Evolutionary conservation across 495 filamentous ascomycete genomes (phyloP), one percentile per base, ranked within the genome.

Genomic region (Talaromyces proteolyticus): DNA sequence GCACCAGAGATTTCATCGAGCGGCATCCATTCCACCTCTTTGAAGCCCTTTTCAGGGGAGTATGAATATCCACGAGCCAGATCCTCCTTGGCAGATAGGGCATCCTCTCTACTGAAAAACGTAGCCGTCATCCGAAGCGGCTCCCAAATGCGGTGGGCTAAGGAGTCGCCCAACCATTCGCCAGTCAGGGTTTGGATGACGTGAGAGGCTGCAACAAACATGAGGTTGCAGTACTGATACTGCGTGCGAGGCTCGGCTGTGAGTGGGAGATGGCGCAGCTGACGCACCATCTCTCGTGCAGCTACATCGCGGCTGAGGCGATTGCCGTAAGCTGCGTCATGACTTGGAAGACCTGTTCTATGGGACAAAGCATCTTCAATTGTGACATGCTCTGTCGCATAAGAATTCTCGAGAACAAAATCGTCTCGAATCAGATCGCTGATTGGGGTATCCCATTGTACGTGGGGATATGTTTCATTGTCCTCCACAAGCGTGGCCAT

Each of bases 361-460:
- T 79, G 77, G 22, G 71, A 76, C 16, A 76, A 61, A 20, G 67
- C 66, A 58, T 79, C 77, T 49, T 80, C 73, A 40, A 80, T 57
- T 10, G 72, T 80, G 16, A 72, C 55, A 51, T 76, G 70, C 1
- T 50, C 44, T 8, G 70, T 74, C 0, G 62, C 56, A 50, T 66
- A 72, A 4, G 58, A 57, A 17, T 68, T 64, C 1, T 59, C 48
- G 22, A 81, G 60, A 25, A 75, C 66, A 50, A 82, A 81, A 54
- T 80, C 74, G 0, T 64, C 70, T 3, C 61, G 64, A 42, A 81
- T 69, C 0, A 81, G 52, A 18, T 65, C 50, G 24, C 59, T 50
- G 24, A 82, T 58, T n/a, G 73, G 75, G 5, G 77, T 80, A 7
- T 64, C 58, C 60, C 71, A 81, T 44, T 61, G 55, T 10, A 80